A percentile compares a stretch with the other conserved stretches of the same genome.
Conservation (phyloP, 768 basidiomycete species). For the Fistulinella prunicolor region DNA sequence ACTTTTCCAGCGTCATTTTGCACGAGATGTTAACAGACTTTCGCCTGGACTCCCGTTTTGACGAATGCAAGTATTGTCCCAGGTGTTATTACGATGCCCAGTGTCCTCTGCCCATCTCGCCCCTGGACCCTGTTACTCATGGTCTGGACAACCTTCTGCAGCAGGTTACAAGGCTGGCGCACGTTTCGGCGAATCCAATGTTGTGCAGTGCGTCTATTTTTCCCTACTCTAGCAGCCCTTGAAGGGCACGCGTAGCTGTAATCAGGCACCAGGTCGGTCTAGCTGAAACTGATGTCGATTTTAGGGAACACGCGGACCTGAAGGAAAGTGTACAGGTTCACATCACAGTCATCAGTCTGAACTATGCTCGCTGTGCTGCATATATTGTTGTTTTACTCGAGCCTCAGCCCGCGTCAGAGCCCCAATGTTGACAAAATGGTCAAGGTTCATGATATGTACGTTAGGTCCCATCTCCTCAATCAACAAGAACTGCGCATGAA, state of each 20-base stretch:
- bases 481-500: too few relatives aligned
- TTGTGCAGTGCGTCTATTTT: slow-evolving; percentile 41
- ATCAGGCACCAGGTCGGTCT: slow-evolving; percentile 51
- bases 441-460: slow-evolving; percentile 34
- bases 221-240: slow-evolving; percentile 41
- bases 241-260: slow-evolving; percentile 46
- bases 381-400: slow-evolving; percentile 49
- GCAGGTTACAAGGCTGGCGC: slow-evolving; percentile 44
- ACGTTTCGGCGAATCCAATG: slow-evolving; percentile 50
- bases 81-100: slow-evolving; percentile 49
- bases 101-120: slow-evolving; percentile 43
- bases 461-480: too few relatives aligned
- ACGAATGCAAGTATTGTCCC: slow-evolving; percentile 44
- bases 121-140: slow-evolving; percentile 46
- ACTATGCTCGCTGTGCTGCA: slow-evolving; percentile 42
- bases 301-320: slow-evolving; percentile 45
- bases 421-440: slow-evolving; percentile 28
- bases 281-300: slow-evolving; percentile 54
- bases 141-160: slow-evolving; percentile 46
- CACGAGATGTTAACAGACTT: slow-evolving; percentile 48
- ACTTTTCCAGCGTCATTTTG: slow-evolving; percentile 53
- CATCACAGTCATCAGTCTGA: slow-evolving; percentile 42
- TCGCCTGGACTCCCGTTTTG: slow-evolving; percentile 44
- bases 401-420: slow-evolving; percentile 30
- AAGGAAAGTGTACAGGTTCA: slow-evolving; percentile 46